phyloP scores from a whole-genome alignment of 148 eudicot species.

The Diospyros kaki region DNA sequence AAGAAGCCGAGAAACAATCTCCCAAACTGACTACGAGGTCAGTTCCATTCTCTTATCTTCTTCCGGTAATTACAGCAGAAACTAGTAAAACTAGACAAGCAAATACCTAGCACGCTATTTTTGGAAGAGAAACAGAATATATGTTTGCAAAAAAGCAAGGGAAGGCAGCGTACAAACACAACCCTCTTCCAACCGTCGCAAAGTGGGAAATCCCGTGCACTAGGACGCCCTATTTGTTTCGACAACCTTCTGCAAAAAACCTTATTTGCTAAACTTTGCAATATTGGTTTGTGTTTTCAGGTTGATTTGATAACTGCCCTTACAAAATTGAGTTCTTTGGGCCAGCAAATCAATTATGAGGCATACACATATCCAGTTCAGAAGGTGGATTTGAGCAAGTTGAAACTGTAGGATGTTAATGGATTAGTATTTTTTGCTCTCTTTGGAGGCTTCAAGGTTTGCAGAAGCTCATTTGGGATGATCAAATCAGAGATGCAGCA shows the following conservation, averaged over 20 bases:
- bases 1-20: conserved; percentile 96
- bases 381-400: conserved; percentile 67
- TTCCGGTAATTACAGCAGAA: not conserved
- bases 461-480: too few relatives aligned
- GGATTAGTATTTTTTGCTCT: too few relatives aligned
- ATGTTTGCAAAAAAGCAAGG: too few relatives aligned
- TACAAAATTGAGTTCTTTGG: conserved; percentile 82
- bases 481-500: too few relatives aligned
- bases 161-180: too few relatives aligned
- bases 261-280: too few relatives aligned
- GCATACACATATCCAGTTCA: conserved; percentile 81
- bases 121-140: not conserved
- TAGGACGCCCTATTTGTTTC: not conserved
- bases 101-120: not conserved
- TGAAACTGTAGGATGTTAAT: conserved; percentile 46
- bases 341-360: conserved; percentile 84
- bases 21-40: conserved; percentile 93
- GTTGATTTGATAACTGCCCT: conserved; percentile 87
- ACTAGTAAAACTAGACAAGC: not conserved
- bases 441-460: too few relatives aligned
- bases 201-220: too few relatives aligned
- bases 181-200: too few relatives aligned
- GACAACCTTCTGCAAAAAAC: not conserved
- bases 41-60: conserved; percentile 2
- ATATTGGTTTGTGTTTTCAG: conserved; percentile 33